Evolutionary conservation across 495 filamentous ascomycete genomes (phyloP).

Genomic region (Penicillium dipodomyicola): DNA sequence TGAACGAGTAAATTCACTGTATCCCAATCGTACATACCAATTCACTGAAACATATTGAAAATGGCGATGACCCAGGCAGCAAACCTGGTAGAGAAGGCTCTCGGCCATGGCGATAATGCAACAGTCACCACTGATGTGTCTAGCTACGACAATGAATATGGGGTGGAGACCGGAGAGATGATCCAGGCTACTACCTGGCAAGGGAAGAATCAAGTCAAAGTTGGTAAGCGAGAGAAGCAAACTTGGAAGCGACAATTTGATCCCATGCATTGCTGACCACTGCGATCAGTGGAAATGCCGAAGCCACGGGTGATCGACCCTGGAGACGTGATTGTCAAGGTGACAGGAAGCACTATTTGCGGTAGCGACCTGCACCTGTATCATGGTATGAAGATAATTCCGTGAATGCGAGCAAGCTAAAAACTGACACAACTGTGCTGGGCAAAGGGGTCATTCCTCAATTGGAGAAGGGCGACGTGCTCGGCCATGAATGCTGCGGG

Average conservation of each 20-base stretch:
- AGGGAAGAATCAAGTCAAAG: slow-evolving; percentile 38
- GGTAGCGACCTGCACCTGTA: slow-evolving; percentile 82
- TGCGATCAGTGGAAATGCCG: slow-evolving; percentile 52
- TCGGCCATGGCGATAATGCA: slow-evolving; percentile 57
- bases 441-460: slow-evolving; percentile 58
- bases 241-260: no score
- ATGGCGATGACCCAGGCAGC: slow-evolving; percentile 66
- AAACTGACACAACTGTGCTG: neutral
- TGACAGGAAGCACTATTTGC: slow-evolving; percentile 85
- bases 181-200: slow-evolving; percentile 33
- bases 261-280: neutral
- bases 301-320: slow-evolving; percentile 71
- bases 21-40: neutral
- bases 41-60: neutral
- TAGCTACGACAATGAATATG: slow-evolving; percentile 31
- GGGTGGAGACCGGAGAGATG: slow-evolving; percentile 19
- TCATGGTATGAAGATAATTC: slow-evolving; percentile 48
- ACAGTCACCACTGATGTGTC: slow-evolving; percentile 31
- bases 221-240: slow-evolving; percentile 24
- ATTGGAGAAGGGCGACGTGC: slow-evolving; percentile 78
- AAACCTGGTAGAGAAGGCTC: slow-evolving; percentile 57
- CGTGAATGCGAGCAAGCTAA: neutral
- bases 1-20: neutral
- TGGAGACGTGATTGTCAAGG: slow-evolving; percentile 75
- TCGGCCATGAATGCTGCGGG: slow-evolving; percentile 89